Percentiles rank a stretch among this genome's conserved stretches.
phyloP scores from a whole-genome alignment of 2,329 filamentous ascomycete species.

The Microsporum canis region DNA sequence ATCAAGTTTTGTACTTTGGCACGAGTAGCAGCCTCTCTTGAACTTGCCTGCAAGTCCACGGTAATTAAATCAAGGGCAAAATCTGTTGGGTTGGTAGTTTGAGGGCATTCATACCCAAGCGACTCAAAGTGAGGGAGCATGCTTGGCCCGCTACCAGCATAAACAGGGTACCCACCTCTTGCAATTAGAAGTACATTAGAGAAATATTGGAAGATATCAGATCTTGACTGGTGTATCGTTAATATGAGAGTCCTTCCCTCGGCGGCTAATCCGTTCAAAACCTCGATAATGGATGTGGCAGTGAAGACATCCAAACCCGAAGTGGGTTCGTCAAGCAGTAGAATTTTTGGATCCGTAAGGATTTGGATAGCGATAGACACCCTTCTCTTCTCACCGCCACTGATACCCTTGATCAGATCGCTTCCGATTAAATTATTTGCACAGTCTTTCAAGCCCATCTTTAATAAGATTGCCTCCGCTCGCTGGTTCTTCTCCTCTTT shows the following conservation, averaged over 20 bases:
- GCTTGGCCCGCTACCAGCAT: slow-evolving; percentile 49
- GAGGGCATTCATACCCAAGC: slow-evolving; percentile 53
- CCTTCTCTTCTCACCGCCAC: slow-evolving; percentile 65
- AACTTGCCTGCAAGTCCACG: slow-evolving; percentile 57
- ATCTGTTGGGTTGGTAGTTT: slow-evolving; percentile 63
- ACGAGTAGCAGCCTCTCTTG: slow-evolving; percentile 51
- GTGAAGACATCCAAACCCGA: slow-evolving; percentile 69
- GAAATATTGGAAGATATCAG: slow-evolving; percentile 60
- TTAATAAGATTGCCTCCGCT: slow-evolving; percentile 60
- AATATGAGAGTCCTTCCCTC: slow-evolving; percentile 64
- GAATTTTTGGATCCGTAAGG: slow-evolving; percentile 59
- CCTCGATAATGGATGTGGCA: slow-evolving; percentile 63
- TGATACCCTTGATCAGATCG: slow-evolving; percentile 64
- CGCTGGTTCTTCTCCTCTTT: slow-evolving; percentile 54
- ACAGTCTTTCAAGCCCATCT: slow-evolving; percentile 68
- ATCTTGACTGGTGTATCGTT: slow-evolving; percentile 69
- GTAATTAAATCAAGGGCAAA: slow-evolving; percentile 69
- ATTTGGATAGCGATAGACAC: slow-evolving; percentile 70
- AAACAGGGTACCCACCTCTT: slow-evolving; percentile 56
- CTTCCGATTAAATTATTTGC: slow-evolving; percentile 63
- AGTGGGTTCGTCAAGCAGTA: slow-evolving; percentile 66
- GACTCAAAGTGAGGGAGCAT: slow-evolving; percentile 56
- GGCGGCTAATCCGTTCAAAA: slow-evolving; percentile 56
- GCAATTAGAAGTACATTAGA: slow-evolving; percentile 61
- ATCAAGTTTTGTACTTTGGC: slow-evolving; percentile 52